A percentile compares a stretch with the other conserved stretches of the same genome.
Conservation (phyloP, 148 eudicot genomes). For the Rheum nobile region DNA sequence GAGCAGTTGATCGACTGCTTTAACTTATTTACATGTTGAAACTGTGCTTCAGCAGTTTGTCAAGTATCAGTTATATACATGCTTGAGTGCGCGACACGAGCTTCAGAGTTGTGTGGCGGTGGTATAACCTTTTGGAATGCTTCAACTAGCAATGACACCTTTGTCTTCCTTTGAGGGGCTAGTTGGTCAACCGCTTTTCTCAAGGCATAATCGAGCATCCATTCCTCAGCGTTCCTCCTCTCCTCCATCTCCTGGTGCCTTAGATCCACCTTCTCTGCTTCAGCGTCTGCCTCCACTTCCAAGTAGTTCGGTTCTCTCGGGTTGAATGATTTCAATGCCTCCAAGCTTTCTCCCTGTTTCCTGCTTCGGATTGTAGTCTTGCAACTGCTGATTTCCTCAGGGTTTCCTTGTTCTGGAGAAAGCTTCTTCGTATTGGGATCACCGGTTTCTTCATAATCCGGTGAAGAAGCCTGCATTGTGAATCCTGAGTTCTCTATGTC, state of each 20-base stretch:
- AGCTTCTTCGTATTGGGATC: background rate
- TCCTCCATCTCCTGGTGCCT: slow-evolving; percentile 67
- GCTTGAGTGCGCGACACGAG: too few species aligned
- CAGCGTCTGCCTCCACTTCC: slow-evolving; percentile 46
- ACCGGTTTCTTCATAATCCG: background rate
- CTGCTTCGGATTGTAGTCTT: slow-evolving; percentile 15
- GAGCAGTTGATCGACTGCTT: background rate
- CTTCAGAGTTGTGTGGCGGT: background rate
- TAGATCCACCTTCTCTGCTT: slow-evolving; percentile 70
- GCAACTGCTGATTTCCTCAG: background rate
- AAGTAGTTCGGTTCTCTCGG: slow-evolving; percentile 70
- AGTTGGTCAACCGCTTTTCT: slow-evolving; percentile 55
- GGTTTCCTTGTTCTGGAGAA: background rate
- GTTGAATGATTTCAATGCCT: slow-evolving; percentile 37
- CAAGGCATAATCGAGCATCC: slow-evolving; percentile 83
- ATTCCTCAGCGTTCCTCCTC: slow-evolving; percentile 66
- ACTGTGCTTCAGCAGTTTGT: background rate
- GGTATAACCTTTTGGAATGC: slow-evolving; percentile 76
- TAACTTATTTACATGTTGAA: background rate
- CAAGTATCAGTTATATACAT: background rate
- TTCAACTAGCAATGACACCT: slow-evolving; percentile 74
- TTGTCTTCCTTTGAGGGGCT: slow-evolving; percentile 55
- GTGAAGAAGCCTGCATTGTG: background rate
- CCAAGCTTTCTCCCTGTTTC: slow-evolving; percentile 15
- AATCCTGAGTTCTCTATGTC: background rate